Conservation (phyloP, 2,329 filamentous ascomycete species). For the Aspergillus sp. region DNA sequence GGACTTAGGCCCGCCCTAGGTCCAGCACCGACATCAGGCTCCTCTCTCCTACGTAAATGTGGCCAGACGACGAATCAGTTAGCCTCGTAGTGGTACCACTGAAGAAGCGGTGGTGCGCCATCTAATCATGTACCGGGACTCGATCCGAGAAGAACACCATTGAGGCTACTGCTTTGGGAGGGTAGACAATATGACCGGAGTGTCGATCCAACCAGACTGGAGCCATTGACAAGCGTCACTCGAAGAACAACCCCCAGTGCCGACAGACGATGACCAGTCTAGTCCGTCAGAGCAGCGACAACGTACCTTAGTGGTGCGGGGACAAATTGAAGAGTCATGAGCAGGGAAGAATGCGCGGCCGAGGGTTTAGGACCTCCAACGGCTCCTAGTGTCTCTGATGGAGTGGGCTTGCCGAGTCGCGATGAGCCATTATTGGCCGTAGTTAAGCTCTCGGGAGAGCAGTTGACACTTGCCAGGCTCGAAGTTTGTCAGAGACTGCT, state of each 20-base stretch:
- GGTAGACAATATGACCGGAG: not conserved
- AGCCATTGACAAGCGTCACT: not conserved
- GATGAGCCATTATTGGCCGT: not conserved
- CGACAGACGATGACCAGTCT: not conserved
- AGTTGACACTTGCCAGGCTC: not conserved
- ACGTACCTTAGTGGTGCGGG: not conserved
- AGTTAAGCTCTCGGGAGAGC: not conserved
- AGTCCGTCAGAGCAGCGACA: not conserved
- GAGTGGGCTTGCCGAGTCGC: not conserved
- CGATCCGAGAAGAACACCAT: not conserved
- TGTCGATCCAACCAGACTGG: conserved; percentile 1
- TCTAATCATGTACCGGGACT: not conserved
- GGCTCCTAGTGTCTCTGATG: not conserved
- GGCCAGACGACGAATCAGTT: not conserved
- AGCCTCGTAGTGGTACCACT: not conserved
- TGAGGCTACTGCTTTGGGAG: not conserved
- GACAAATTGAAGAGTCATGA: not conserved
- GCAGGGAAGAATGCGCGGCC: not conserved
- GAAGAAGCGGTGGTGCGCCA: not conserved
- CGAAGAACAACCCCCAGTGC: not conserved
- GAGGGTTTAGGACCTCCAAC: not conserved
- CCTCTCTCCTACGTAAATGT: not conserved
- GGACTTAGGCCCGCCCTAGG: not conserved
- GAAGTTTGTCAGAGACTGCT: not conserved
- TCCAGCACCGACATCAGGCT: not conserved